Evolutionary conservation across 306 rosid species (phyloP), one percentile per base, ranked within the genome.

Genomic region (Quercus rubra): DNA sequence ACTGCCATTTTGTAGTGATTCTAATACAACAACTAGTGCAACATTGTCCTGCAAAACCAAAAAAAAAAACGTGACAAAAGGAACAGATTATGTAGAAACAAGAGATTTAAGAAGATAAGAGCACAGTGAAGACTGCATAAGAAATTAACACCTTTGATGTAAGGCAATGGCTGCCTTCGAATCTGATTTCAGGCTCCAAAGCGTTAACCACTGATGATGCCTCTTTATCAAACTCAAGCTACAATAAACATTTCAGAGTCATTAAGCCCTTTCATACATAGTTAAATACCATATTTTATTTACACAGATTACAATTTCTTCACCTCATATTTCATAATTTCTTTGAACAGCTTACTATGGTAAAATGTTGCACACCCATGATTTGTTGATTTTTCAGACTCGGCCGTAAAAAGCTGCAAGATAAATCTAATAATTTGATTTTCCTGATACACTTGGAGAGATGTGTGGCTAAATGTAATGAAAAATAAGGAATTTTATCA

Each of bases 351-450:
- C 20, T 78, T 46, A 21, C 13, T 0, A 27, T 81, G 87, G 76
- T 83, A 86, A 71, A 80, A 86, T 43, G 70, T 86, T 23, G 87
- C 85, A 46, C 89, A 83, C 49, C 89, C 87, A 77, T 77, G 83
- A 27, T 30, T 23, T 67, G 61, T 23, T 21, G 1, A 5, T 6
- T 43, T 8, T 5, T 55, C 35, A 4, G 46, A 38, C 46, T 38
- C 46, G 3, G 38, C 20, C 0, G 56, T 20, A 58, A 18, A 84
- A 18, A 49, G 5, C 87, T 84, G 84, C 54, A 76, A 78, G 49
- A 28, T 33, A 55, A 41, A 38, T 38, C 21, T 33, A 77, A 59
- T 54, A 28, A 25, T 38, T 38, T 54, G 30, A 72, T 21, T 63
- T 59, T 19, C 59, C 14, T 18, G 38, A 31, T 18, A 75, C 19